Conservation (phyloP, 148 eudicot genomes). For the Fallopia convolvulus region DNA sequence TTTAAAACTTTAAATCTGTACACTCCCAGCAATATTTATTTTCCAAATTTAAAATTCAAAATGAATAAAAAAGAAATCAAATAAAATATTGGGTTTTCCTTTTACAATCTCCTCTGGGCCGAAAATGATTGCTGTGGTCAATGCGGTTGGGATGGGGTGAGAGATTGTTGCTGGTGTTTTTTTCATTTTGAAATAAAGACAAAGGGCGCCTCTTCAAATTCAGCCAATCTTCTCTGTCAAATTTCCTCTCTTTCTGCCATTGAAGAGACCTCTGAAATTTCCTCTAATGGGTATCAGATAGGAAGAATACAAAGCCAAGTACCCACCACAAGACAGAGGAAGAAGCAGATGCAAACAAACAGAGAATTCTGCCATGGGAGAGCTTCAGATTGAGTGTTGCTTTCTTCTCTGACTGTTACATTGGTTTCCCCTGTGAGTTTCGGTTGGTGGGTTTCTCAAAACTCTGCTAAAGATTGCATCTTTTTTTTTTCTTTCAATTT, state of each 20-base stretch:
- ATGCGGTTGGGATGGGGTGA: constrained; percentile 11
- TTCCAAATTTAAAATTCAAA: constrained; percentile 5
- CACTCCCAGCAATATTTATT: not conserved
- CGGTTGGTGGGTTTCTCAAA: not conserved
- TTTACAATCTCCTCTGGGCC: not conserved
- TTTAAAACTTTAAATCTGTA: not conserved
- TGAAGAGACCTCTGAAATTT: not conserved
- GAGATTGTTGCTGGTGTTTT: constrained; percentile 6
- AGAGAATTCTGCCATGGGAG: not conserved
- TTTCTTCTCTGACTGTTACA: constrained; percentile 10
- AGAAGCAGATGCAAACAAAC: not conserved
- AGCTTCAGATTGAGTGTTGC: not conserved
- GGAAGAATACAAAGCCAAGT: not conserved
- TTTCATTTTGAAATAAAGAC: constrained; percentile 7
- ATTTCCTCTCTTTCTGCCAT: not conserved
- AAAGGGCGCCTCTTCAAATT: constrained; percentile 13
- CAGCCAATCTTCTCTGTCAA: constrained; percentile 8
- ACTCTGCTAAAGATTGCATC: not conserved
- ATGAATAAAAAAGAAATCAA: not conserved
- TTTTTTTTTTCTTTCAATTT: not conserved
- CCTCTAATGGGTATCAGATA: not conserved
- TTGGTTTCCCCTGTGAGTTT: not conserved
- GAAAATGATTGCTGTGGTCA: constrained; percentile 10
- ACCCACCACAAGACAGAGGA: not conserved
- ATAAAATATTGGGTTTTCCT: not conserved